Percentiles rank a stretch among this genome's conserved stretches.
These are phyloP conservation scores for Sedum album DNA, from an alignment of 164 flowering plant species.

Conservation along the genomic window DNA sequence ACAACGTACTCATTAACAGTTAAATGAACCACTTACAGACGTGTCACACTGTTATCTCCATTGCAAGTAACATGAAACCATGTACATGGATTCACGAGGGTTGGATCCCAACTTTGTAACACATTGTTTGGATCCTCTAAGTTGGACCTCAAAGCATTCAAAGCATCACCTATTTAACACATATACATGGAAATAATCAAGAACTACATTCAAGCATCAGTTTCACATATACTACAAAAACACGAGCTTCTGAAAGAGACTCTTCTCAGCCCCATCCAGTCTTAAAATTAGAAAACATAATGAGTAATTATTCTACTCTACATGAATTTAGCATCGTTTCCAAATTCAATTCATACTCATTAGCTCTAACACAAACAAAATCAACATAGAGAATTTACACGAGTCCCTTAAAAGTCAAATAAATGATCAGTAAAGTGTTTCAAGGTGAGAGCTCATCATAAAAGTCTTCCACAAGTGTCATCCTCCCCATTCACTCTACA, in stretches of 20 bases:
- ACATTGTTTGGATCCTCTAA: slow-evolving; percentile 47
- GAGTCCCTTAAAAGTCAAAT: too few relatives aligned
- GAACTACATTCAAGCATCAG: background rate
- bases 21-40: slow-evolving; percentile 32
- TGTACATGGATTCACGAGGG: slow-evolving; percentile 55
- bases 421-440: background rate
- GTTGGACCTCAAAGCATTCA: slow-evolving; percentile 38
- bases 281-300: background rate
- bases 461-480: background rate
- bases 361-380: too few relatives aligned
- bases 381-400: too few relatives aligned
- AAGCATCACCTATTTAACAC: slow-evolving; percentile 39
- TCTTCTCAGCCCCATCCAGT: background rate
- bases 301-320: background rate
- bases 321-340: too few relatives aligned
- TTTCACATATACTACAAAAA: background rate
- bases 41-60: slow-evolving; percentile 37
- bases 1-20: background rate
- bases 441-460: background rate
- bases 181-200: background rate
- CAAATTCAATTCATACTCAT: too few relatives aligned
- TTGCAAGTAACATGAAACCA: slow-evolving; percentile 57
- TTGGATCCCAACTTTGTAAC: slow-evolving; percentile 60
- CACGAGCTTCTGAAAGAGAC: background rate
- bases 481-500: background rate